These are phyloP conservation scores for Daldinia sp. DNA, from an alignment of 2,329 filamentous ascomycete genomes.

Conservation along the genomic window DNA sequence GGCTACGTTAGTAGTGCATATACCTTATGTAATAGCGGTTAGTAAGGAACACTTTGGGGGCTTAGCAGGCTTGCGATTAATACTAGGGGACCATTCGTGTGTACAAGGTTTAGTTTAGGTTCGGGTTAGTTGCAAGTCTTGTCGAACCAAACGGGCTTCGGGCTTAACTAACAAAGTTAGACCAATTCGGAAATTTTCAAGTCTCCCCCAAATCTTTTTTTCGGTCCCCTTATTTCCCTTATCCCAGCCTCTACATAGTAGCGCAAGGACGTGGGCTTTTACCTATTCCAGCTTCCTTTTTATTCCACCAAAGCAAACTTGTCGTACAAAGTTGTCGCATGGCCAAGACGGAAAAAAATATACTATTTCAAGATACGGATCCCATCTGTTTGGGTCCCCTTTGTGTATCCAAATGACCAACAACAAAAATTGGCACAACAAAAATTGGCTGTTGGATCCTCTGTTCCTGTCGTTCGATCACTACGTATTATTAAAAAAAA, in stretches of 20 bases:
- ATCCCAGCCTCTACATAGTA: background rate
- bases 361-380: background rate
- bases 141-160: background rate
- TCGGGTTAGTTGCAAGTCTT: no score
- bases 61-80: background rate
- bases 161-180: background rate
- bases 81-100: background rate
- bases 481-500: background rate
- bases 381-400: background rate
- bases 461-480: background rate
- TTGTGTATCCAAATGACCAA: background rate
- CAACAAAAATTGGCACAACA: no score
- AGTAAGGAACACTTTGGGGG: background rate
- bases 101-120: no score
- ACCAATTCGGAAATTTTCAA: background rate
- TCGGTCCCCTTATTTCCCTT: background rate
- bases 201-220: background rate
- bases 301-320: background rate
- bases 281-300: background rate
- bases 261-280: no score
- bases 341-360: background rate
- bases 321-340: background rate
- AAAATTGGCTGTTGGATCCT: background rate
- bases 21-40: background rate
- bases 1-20: background rate